phyloP scores from a whole-genome alignment of 2,329 filamentous ascomycete species.

The Apiospora sp. region DNA sequence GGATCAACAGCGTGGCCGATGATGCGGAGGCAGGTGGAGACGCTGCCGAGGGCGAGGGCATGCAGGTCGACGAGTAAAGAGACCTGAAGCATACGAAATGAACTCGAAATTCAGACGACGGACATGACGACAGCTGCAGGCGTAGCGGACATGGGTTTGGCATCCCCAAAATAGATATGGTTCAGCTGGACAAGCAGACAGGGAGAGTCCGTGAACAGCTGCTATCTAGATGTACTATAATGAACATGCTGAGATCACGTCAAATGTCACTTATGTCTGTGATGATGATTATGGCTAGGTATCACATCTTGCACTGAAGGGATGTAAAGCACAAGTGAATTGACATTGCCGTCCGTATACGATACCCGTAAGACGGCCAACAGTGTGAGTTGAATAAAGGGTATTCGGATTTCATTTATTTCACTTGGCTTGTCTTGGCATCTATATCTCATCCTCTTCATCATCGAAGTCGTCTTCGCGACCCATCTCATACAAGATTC shows the following conservation, averaged over 20 bases:
- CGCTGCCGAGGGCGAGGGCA: conserved; percentile 48
- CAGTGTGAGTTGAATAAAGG: background rate
- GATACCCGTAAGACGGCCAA: background rate
- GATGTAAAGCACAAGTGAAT: background rate
- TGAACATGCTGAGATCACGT: conserved; percentile 7
- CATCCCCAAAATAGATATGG: conserved; percentile 26
- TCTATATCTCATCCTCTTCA: conserved; percentile 62
- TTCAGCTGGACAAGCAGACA: conserved; percentile 22
- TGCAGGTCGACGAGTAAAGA: conserved; percentile 54
- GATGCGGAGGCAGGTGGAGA: conserved; percentile 58
- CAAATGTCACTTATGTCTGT: background rate
- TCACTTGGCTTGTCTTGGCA: background rate
- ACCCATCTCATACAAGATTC: conserved; percentile 97
- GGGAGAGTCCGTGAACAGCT: conserved; percentile 28
- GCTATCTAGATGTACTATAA: conserved; percentile 28
- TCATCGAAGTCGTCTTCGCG: conserved; percentile 97
- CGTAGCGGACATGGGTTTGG: conserved; percentile 36
- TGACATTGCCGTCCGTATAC: no score
- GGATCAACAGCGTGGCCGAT: conserved; percentile 78
- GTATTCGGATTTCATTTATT: background rate
- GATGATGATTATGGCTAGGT: background rate
- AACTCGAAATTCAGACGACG: conserved; percentile 25
- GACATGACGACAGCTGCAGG: conserved; percentile 42
- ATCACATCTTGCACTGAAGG: background rate
- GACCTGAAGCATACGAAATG: conserved; percentile 21